Evolutionary conservation across 2,329 filamentous ascomycete species (phyloP).

Genomic region (Ramichloridium luteum): DNA sequence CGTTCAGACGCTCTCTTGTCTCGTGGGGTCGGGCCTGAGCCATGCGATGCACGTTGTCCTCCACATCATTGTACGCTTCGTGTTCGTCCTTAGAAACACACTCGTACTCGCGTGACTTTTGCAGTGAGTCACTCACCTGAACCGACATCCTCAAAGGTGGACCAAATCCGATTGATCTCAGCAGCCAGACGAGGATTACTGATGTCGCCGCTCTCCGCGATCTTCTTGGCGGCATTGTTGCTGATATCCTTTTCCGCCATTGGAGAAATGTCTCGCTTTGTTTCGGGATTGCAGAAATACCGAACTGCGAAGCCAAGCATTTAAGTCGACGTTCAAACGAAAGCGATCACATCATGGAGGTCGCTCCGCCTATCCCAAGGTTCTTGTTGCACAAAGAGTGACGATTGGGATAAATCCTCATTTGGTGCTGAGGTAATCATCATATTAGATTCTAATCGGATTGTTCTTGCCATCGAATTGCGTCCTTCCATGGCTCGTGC

Average conservation of each 20-base stretch:
- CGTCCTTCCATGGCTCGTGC: too few relatives aligned
- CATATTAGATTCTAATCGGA: too few relatives aligned
- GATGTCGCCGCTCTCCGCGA: not conserved
- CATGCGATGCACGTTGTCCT: not conserved
- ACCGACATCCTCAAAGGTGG: not conserved
- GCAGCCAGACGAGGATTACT: too few relatives aligned
- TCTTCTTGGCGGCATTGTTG: not conserved
- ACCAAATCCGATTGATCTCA: not conserved
- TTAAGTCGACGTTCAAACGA: too few relatives aligned
- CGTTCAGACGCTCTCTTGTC: not conserved
- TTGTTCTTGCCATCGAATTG: too few relatives aligned
- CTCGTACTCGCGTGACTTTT: not conserved
- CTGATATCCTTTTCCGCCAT: not conserved
- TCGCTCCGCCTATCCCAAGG: too few relatives aligned
- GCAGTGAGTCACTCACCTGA: not conserved
- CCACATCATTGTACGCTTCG: not conserved
- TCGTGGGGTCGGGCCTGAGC: not conserved
- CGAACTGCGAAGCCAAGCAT: not conserved
- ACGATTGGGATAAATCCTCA: too few relatives aligned
- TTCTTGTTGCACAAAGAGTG: too few relatives aligned
- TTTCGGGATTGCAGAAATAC: not conserved
- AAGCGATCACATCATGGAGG: too few relatives aligned
- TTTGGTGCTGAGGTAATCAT: too few relatives aligned
- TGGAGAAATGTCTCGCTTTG: not conserved
- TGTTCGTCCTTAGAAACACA: not conserved